Base-by-base conservation (phyloP, 306 rosid species). In the Acacia melanoxylon region DNA sequence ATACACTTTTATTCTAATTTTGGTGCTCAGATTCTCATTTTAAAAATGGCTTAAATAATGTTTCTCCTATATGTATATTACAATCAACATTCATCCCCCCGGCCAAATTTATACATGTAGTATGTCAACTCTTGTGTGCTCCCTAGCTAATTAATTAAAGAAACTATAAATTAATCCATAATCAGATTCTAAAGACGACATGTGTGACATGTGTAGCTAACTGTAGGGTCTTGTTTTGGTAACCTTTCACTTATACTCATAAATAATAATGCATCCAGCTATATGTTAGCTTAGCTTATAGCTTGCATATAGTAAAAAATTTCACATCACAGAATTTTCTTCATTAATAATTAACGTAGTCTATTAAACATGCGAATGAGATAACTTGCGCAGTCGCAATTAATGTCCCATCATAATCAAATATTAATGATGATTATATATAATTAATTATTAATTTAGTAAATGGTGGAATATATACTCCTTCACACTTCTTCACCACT, bases 111-210 rank as follows among this genome's bases (percentile, higher is more conserved):
- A 11, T 12, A 22, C 37, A 16, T 15, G 6, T 24, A 75, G 6
- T 24, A 75, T 87, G 82, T 87, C 87, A 87, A 87, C 87, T 87
- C 84, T 87, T 81, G 72, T 59, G 78, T 81, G 87, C 89, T 78
- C 56, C 79, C 17, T 15, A 16, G 6, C 10, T 42, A 42, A 42
- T 42, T 25, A 8, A 46, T 31, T 48, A 75, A 65, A 33, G 40
- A 52, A 45, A 72, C 72, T 37, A 69, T 33, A 75, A 65, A 80
- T 56, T n/a, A 20, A 56, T 77, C 72, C 82, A 77, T 77, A 48
- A 48, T 68, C 37, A 48, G 83, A 83, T 86, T 76, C 85, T 86
- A 52, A 35, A 66, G 62, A 80, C 49, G 22, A 20, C 10, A 10
- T 10, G 13, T n/a, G 68, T 22, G 41, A 58, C 3, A 48, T 6